Conservation (phyloP, 1,284 basidiomycete species). For the Malassezia dermatis region DNA sequence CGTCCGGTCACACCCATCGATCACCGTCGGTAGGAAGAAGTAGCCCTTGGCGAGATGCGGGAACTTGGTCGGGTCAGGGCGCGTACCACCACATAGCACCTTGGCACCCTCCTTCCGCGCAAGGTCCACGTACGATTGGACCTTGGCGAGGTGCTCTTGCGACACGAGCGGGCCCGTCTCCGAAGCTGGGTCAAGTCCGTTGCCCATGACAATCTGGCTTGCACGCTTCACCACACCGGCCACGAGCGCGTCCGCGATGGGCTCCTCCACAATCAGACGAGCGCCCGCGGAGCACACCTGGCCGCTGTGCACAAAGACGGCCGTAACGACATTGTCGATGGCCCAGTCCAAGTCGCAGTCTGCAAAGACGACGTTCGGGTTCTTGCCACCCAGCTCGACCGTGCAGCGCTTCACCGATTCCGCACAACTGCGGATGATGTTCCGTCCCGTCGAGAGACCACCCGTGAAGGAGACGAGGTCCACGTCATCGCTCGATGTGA, state of each 20-base stretch:
- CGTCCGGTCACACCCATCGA: constrained; percentile 42
- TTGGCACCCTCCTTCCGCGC: constrained; percentile 37
- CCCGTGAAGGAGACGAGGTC: constrained; percentile 47
- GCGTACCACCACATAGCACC: constrained; percentile 33
- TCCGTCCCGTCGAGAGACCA: constrained; percentile 40
- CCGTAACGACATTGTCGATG: constrained; percentile 43
- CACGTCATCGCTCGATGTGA: constrained; percentile 38
- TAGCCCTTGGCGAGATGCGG: constrained; percentile 41
- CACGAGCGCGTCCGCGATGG: constrained; percentile 42
- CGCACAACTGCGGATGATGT: constrained; percentile 37
- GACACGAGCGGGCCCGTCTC: constrained; percentile 46
- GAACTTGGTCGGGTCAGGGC: constrained; percentile 28
- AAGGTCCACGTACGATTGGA: constrained; percentile 34
- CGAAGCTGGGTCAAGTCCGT: constrained; percentile 31
- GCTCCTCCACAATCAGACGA: constrained; percentile 44
- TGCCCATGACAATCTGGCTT: constrained; percentile 37
- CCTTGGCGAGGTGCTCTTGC: constrained; percentile 35
- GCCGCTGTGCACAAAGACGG: constrained; percentile 45
- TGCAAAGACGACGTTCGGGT: constrained; percentile 46
- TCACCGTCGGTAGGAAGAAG: constrained; percentile 46
- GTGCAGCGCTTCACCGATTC: constrained; percentile 42
- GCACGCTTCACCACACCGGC: constrained; percentile 42
- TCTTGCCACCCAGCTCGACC: constrained; percentile 47
- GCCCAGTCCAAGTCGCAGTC: constrained; percentile 44
- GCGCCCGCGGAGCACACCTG: constrained; percentile 46